Evolutionary conservation across 1,284 basidiomycete genomes (phyloP), one percentile per base, ranked within the genome.

Genomic region (Paramarasmius palmivorus): DNA sequence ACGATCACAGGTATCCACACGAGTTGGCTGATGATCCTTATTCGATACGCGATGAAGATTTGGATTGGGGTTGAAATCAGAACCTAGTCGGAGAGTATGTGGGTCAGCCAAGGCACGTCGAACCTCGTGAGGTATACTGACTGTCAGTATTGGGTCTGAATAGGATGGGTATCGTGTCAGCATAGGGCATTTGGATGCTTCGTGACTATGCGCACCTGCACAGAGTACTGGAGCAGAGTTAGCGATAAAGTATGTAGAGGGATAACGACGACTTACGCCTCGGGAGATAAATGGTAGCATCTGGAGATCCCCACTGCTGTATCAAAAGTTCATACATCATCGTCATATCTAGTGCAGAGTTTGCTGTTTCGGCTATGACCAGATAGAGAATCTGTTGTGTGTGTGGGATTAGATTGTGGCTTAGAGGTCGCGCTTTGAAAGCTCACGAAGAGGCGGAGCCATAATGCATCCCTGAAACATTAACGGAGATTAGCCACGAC

Each of bases 31-130:
- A 82, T 66, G 22, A 72, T 59, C 47, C 59, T 67, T 40, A 81
- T 76, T 35, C 79, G 69, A 76, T 76, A 82, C 0, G 78, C 78
- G 32, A 80, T 76, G 65, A 82, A 82, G 6, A 78, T 49, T 57
- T 82, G 79, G 1, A 81, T 78, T 0, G 79, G 77, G 0, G 74
- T 74, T 3, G 80, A 81, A 23, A 79, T 65, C 10, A 72, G 61
- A 2, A 77, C 72, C 48, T 40, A 5, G 19, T 2, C 2, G 29
- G 12, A 40, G 39, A 51, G 38, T 34, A 22, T 34, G n/a, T 25
- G 22, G 48, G 7, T 22, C 5, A n/a, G 36, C 26, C 39, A n/a
- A 44, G 39, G 22, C 9, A 5, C 3, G 22, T 17, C 39, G 39
- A 40, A 10, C 17, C 2, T 5, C 8, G 54, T 46, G 50, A 9